Evolutionary conservation across 1,284 basidiomycete species (phyloP).

Genomic region (Vanrija pseudolonga): DNA sequence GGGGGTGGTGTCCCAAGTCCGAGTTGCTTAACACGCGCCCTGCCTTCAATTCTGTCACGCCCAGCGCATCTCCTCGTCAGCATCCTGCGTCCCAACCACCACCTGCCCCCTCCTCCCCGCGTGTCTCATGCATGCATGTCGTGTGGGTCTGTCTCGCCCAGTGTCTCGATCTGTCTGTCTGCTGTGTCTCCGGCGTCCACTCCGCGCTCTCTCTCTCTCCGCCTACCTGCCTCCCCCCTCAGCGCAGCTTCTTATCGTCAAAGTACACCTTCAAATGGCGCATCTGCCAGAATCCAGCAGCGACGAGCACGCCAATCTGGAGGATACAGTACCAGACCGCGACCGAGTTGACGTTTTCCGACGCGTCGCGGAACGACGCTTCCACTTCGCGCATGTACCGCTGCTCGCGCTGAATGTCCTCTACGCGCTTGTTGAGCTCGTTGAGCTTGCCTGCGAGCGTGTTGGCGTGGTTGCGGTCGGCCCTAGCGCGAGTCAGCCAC

Average conservation of each 20-base stretch:
- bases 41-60: too few species aligned
- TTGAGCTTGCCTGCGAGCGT: slow-evolving; percentile 81
- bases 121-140: too few species aligned
- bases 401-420: slow-evolving; percentile 91
- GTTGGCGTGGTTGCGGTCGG: slow-evolving; percentile 77
- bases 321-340: slow-evolving; percentile 90
- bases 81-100: too few species aligned
- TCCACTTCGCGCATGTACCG: slow-evolving; percentile 94
- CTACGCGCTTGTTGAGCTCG: slow-evolving; percentile 87
- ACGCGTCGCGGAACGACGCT: slow-evolving; percentile 81
- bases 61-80: too few species aligned
- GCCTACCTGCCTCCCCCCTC: slow-evolving; percentile 9
- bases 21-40: too few species aligned
- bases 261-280: slow-evolving; percentile 85
- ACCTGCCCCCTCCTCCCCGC: too few species aligned
- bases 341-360: slow-evolving; percentile 79
- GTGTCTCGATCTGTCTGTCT: too few species aligned
- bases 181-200: too few species aligned
- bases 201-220: too few species aligned
- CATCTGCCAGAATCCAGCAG: slow-evolving; percentile 88
- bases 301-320: slow-evolving; percentile 80
- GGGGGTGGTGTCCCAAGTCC: too few species aligned
- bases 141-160: too few species aligned
- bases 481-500: slow-evolving; percentile 18
- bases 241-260: slow-evolving; percentile 79